Percentiles rank a stretch among this genome's conserved stretches.
Conservation (phyloP, 2,329 filamentous ascomycete genomes). For the Exophiala dermatitidis region DNA sequence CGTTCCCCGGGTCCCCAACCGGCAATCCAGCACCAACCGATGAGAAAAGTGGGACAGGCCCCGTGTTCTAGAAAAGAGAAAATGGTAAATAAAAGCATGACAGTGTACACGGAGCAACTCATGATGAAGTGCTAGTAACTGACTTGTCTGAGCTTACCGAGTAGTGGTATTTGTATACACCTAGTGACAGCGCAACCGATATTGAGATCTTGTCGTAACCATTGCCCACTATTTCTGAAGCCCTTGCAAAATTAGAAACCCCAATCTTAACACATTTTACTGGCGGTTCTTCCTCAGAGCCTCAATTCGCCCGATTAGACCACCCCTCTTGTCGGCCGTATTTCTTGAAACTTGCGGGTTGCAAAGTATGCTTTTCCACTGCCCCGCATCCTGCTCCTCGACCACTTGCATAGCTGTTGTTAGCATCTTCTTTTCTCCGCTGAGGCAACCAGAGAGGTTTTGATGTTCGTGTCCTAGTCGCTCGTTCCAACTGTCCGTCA, state of each 20-base stretch:
- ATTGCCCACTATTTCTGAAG: neutral
- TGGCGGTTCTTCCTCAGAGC: constrained; percentile 1
- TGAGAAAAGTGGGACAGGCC: too few relatives aligned
- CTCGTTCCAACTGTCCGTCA: constrained; percentile 18
- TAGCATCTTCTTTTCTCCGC: constrained; percentile 9
- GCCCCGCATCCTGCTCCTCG: neutral
- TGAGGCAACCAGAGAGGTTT: constrained; percentile 1
- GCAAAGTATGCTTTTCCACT: constrained; percentile 2
- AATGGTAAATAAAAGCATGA: too few relatives aligned
- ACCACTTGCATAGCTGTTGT: constrained; percentile 8
- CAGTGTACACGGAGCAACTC: too few relatives aligned
- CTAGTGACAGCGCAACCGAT: too few relatives aligned
- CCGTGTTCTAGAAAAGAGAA: too few relatives aligned
- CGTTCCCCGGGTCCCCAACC: too few relatives aligned
- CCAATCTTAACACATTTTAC: neutral
- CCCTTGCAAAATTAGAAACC: neutral
- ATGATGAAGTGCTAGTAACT: too few relatives aligned
- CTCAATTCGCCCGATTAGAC: constrained; percentile 4
- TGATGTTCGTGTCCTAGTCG: constrained; percentile 13
- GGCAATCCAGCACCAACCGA: too few relatives aligned
- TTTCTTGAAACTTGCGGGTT: neutral
- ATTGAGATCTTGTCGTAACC: neutral
- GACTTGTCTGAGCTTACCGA: too few relatives aligned
- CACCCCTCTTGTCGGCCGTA: neutral
- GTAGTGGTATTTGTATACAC: too few relatives aligned